phyloP scores from a whole-genome alignment of 1,284 basidiomycete species.

The Laetiporus sulphureus region DNA sequence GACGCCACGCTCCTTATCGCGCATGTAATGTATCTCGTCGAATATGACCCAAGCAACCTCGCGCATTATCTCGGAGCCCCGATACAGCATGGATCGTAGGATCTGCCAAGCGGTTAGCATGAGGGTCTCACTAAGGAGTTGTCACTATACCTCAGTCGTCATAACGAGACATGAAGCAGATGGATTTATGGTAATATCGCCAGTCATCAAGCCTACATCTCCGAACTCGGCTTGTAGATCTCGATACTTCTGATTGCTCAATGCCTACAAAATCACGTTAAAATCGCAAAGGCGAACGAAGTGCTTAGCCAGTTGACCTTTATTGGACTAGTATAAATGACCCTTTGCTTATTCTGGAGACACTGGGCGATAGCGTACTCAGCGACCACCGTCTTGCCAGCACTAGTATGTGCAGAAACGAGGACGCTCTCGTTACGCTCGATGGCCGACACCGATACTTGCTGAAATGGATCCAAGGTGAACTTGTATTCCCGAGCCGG shows the following conservation, averaged over 20 bases:
- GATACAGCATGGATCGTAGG: conserved; percentile 97
- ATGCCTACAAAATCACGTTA: conserved; percentile 48
- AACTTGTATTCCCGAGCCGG: conserved; percentile 94
- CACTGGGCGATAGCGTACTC: conserved; percentile 99
- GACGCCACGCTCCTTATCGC: conserved; percentile 91
- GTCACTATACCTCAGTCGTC: conserved; percentile 92
- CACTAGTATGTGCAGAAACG: conserved; percentile 97
- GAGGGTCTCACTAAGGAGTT: too few relatives aligned
- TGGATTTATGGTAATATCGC: conserved; percentile 99
- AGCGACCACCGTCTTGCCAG: conserved; percentile 98
- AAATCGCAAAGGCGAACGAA: conserved; percentile 8
- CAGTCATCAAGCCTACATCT: conserved; percentile 98
- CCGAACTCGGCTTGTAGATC: conserved; percentile 96
- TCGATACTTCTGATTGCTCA: conserved; percentile 98
- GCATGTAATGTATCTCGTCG: conserved; percentile 99
- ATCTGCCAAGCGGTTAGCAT: conserved; percentile 64
- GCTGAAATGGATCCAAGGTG: conserved; percentile 96
- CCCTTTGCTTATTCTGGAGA: conserved; percentile 86
- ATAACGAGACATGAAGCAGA: conserved; percentile 96
- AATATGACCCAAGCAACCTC: conserved; percentile 99
- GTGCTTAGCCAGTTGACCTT: conserved; percentile 59
- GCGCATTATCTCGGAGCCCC: conserved; percentile 99
- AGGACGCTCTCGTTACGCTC: conserved; percentile 96
- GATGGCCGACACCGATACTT: conserved; percentile 91
- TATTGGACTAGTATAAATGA: conserved; percentile 99